Conservation (phyloP, 2,329 filamentous ascomycete species). For the Ascochyta viciae-villosae region DNA sequence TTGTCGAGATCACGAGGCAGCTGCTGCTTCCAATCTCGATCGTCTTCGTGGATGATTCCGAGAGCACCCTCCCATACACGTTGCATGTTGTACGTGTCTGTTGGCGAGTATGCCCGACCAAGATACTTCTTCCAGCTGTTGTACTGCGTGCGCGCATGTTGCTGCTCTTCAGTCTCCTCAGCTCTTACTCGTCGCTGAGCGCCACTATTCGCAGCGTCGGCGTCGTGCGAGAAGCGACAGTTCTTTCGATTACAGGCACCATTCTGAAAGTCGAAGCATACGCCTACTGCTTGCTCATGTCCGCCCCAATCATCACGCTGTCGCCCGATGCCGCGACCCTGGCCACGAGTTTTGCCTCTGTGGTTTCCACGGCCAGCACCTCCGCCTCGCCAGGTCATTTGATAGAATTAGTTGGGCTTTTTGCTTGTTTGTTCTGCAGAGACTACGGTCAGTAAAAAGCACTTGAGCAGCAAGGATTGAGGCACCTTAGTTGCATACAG, state of each 20-base stretch:
- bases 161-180: constrained; percentile 32
- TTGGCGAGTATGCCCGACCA: constrained; percentile 21
- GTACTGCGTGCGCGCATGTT: constrained; percentile 32
- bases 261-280: not conserved
- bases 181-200: not conserved
- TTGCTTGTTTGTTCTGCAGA: not conserved
- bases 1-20: constrained; percentile 42
- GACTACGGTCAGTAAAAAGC: not conserved
- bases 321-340: not conserved
- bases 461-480: not conserved
- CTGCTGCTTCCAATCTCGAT: constrained; percentile 42
- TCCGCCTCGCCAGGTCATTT: not conserved
- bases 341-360: not conserved
- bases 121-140: constrained; percentile 38
- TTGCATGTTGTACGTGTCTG: constrained; percentile 25
- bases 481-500: not conserved
- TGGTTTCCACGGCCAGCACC: not conserved
- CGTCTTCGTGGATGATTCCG: constrained; percentile 34
- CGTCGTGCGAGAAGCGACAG: constrained; percentile 1
- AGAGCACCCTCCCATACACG: constrained; percentile 40
- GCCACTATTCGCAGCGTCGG: not conserved
- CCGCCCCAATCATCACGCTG: not conserved
- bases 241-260: constrained; percentile 2
- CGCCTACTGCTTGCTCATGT: not conserved
- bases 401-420: not conserved